Evolutionary conservation across 306 rosid species (phyloP), one percentile per base, ranked within the genome.

Genomic region (Trichosanthes cucumerina): DNA sequence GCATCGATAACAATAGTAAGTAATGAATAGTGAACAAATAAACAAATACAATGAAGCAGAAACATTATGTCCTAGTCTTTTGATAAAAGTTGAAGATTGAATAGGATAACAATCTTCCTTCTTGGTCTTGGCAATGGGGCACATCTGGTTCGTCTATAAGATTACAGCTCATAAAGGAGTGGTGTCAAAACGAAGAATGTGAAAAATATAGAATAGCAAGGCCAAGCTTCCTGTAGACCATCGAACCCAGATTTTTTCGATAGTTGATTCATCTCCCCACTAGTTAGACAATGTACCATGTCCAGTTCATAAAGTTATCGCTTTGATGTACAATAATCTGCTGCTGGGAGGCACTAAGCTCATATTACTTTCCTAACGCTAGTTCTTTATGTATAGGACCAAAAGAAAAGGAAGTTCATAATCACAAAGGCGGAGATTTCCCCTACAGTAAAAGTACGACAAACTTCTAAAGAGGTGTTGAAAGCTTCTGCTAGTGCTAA

Each of bases 1-100:
- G 79, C 68, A 77, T 84, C 64, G 71, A 57, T 80, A 79, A 65
- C 38, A 87, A 64, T 65, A 65, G 58, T 80, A n/a, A 80, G 80
- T 53, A 53, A 76, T 31, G 19, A 82, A 83, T 19, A 65, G 86
- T 31, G 63, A 83, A 76, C 28, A 65, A 24, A 80, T 9, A 52
- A 66, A 65, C 34, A 52, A 63, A 66, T 33, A 9, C 69, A 23
- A 79, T 54, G 9, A 23, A 53, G 80, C 79, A 54, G 19, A 2
- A 49, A 72, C 19, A 72, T 24, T 71, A 3, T 3, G 39, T 26
- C 34, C 77, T 46, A 12, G 43, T 18, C 0, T 72, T 26, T 26
- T 36, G 4, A 59, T 18, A 65, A 9, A 39, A 15, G 12, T 72
- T 72, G 31, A 72, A 69, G 21, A 72, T 13, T 4, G 1, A 44